Conservation (phyloP, 306 rosid species). For the Dryas drummondii region DNA sequence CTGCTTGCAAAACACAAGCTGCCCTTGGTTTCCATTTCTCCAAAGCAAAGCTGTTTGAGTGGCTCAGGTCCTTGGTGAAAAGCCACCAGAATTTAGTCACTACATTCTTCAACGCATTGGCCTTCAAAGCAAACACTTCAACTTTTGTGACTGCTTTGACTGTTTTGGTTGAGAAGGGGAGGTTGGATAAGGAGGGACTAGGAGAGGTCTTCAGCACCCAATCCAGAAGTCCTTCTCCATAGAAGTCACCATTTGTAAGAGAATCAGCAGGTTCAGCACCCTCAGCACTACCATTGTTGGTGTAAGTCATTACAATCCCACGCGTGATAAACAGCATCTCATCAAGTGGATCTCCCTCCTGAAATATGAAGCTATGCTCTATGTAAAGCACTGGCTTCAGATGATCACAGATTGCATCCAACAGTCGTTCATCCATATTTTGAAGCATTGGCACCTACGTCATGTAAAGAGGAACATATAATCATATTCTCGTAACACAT, state of each 20-base stretch:
- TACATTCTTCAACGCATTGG: conserved; percentile 50
- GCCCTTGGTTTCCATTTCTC: conserved; percentile 64
- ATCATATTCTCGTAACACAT: too few relatives aligned
- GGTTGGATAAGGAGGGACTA: conserved; percentile 14
- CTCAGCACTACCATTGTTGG: conserved; percentile 44
- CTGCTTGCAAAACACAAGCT: conserved; percentile 60
- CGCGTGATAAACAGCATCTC: conserved; percentile 53
- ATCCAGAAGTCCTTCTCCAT: conserved; percentile 60
- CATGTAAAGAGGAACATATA: too few relatives aligned
- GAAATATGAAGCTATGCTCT: conserved; percentile 29
- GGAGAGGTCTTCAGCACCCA: conserved; percentile 61
- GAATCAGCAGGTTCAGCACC: not conserved
- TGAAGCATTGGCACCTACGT: conserved; percentile 46
- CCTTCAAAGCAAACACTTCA: conserved; percentile 59
- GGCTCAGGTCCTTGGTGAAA: conserved; percentile 50
- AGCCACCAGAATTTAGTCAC: conserved; percentile 57
- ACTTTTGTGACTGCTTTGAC: conserved; percentile 53
- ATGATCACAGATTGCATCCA: conserved; percentile 49
- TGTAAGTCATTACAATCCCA: conserved; percentile 39
- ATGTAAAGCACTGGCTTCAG: conserved; percentile 48
- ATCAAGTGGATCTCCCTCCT: conserved; percentile 52
- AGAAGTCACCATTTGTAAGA: conserved; percentile 58
- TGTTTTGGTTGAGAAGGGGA: conserved; percentile 53
- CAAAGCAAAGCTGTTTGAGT: conserved; percentile 43
- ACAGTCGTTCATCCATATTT: conserved; percentile 40